Base-by-base conservation (phyloP, 768 basidiomycete species). In the Hygrophoropsis aurantiaca region DNA sequence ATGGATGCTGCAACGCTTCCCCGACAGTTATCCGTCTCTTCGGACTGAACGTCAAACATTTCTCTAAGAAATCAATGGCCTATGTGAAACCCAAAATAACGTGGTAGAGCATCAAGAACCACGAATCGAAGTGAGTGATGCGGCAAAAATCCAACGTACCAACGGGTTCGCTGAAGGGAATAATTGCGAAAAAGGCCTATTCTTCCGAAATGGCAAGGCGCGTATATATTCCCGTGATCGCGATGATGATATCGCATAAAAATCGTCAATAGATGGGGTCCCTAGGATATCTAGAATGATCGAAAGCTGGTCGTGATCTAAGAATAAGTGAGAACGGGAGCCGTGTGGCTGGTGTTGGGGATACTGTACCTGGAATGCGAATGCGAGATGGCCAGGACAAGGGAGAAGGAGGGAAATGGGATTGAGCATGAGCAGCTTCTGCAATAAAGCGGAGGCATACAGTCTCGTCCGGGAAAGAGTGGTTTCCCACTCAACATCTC, bases 201-300 rank as follows among this genome's bases (percentile, higher is more conserved):
- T 85, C 71, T 85, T 89, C 41, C 90, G 74, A 68, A 95, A 94
- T 0, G 91, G 91, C 13, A 95, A 72, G 0, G 92, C 88, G 2
- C 93, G 84, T 47, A 94, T 86, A 58, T 93, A 94, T 60, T 94
- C 92, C 43, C 92, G 78, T 43, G 88, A 84, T 37, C 87, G 66
- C 7, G 78, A 72, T 3, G 89, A 87, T 16, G 84, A 90, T 60
- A 95, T 95, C 5, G 90, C 91, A 54, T 95, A 91, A 64, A 97
- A 95, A 60, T 97, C 94, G 58, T 97, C 94, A 60, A 97, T 82
- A 8, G 86, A 83, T 15, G 87, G 85, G 3, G 89, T 90, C 1
- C 94, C 94, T 30, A 97, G 82, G n/a, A 94, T 87, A 58, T 95
- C 93, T 47, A 97, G 82, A 56, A 98, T 97, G 46, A 95, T 78